Conservation (phyloP, 2,329 filamentous ascomycete species). For the Metarhizium rileyi region DNA sequence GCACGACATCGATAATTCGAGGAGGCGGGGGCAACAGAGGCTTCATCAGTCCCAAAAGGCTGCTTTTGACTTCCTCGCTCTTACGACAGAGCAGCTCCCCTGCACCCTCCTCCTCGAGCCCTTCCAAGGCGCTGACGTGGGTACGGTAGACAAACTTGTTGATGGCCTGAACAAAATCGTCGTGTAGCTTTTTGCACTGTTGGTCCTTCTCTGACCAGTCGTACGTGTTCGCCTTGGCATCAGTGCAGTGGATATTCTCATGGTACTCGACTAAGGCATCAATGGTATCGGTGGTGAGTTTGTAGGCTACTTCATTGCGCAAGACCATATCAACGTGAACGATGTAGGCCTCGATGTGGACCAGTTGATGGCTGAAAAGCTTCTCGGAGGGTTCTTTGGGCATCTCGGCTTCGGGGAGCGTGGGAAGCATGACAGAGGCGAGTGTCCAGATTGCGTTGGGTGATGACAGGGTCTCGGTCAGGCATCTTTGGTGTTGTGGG, state of each 20-base stretch:
- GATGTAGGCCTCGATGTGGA: slow-evolving; percentile 94
- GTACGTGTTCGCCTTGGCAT: slow-evolving; percentile 81
- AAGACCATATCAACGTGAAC: slow-evolving; percentile 99
- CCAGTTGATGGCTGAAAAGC: slow-evolving; percentile 83
- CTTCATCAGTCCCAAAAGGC: slow-evolving; percentile 76
- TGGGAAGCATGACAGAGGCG: slow-evolving; percentile 84
- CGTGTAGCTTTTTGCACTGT: slow-evolving; percentile 93
- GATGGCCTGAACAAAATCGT: slow-evolving; percentile 90
- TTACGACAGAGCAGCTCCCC: slow-evolving; percentile 87
- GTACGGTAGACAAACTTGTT: slow-evolving; percentile 97
- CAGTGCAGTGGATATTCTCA: slow-evolving; percentile 87
- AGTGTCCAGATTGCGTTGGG: slow-evolving; percentile 90
- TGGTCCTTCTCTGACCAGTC: slow-evolving; percentile 95
- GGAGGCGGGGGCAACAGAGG: slow-evolving; percentile 79
- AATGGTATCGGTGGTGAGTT: slow-evolving; percentile 91
- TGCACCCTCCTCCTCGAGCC: slow-evolving; percentile 89
- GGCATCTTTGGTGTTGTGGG: slow-evolving; percentile 86
- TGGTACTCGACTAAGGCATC: slow-evolving; percentile 90
- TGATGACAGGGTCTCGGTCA: slow-evolving; percentile 88
- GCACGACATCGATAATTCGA: slow-evolving; percentile 79
- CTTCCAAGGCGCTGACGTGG: slow-evolving; percentile 79
- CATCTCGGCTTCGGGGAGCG: slow-evolving; percentile 77
- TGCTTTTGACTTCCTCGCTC: slow-evolving; percentile 86
- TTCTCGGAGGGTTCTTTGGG: slow-evolving; percentile 77
- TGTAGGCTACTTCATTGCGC: slow-evolving; percentile 95